These are phyloP conservation scores for Gilbertella persicaria DNA, from an alignment of 371 early-diverging fungal species.

Conservation along the genomic window DNA sequence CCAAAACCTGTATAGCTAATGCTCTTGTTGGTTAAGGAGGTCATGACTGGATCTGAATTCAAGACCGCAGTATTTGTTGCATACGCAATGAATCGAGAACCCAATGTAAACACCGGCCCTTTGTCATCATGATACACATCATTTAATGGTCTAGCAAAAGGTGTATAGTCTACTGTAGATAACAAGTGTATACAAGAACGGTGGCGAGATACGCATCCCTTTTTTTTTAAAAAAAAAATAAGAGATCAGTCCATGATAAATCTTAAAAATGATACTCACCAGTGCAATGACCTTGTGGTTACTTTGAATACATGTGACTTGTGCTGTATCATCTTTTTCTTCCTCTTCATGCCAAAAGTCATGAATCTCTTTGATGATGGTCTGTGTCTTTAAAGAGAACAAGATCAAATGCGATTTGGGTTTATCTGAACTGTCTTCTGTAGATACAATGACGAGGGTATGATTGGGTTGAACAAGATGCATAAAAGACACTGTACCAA, in stretches of 20 bases:
- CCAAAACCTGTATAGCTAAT: constrained; percentile 33
- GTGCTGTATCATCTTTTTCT: constrained; percentile 35
- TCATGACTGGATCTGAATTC: constrained; percentile 37
- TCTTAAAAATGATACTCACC: constrained; percentile 37
- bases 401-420: constrained; percentile 13
- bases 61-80: constrained; percentile 53
- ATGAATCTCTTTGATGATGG: constrained; percentile 29
- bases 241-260: neutral
- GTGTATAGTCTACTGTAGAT: constrained; percentile 33
- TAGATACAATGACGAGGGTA: constrained; percentile 48
- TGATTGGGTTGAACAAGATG: constrained; percentile 40
- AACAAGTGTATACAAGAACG: constrained; percentile 47
- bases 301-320: constrained; percentile 48
- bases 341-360: constrained; percentile 38
- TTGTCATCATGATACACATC: constrained; percentile 49
- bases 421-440: constrained; percentile 33
- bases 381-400: constrained; percentile 53
- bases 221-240: neutral
- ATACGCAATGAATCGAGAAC: constrained; percentile 66
- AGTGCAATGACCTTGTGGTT: constrained; percentile 49
- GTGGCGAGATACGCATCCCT: constrained; percentile 34
- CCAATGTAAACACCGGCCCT: constrained; percentile 59
- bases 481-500: constrained; percentile 51
- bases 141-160: constrained; percentile 37
- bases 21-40: constrained; percentile 29